Evolutionary conservation across 2,329 filamentous ascomycete genomes (phyloP).

Genomic region (Claviceps cyperi): DNA sequence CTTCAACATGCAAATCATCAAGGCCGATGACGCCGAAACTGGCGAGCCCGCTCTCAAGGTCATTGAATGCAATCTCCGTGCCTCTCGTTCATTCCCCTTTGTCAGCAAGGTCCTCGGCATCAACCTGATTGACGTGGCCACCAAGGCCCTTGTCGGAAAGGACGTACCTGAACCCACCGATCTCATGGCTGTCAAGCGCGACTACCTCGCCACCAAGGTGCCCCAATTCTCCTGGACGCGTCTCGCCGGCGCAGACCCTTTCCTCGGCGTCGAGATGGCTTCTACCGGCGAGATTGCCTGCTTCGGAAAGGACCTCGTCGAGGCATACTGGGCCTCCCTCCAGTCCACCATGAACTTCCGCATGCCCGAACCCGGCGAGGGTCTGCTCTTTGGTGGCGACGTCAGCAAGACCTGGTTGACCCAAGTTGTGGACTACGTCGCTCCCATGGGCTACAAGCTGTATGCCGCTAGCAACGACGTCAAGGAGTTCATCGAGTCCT

Average conservation of each 20-base stretch:
- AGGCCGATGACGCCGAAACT: conserved; percentile 63
- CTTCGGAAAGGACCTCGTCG: conserved; percentile 89
- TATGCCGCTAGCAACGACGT: conserved; percentile 71
- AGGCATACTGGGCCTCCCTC: conserved; percentile 93
- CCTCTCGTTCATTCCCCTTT: conserved; percentile 95
- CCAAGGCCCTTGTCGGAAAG: conserved; percentile 76
- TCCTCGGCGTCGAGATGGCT: conserved; percentile 95
- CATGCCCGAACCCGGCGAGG: conserved; percentile 84
- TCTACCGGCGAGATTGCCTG: conserved; percentile 97
- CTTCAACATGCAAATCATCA: conserved; percentile 99
- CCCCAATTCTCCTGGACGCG: conserved; percentile 98
- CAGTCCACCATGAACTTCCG: conserved; percentile 99
- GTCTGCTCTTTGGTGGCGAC: conserved; percentile 87
- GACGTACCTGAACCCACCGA: conserved; percentile 75
- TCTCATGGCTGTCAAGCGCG: conserved; percentile 75
- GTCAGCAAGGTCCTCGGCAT: conserved; percentile 91
- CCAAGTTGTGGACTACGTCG: conserved; percentile 71
- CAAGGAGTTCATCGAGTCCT: conserved; percentile 68
- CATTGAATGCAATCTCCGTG: conserved; percentile 95
- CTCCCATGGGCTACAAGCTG: conserved; percentile 86
- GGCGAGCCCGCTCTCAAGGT: conserved; percentile 74
- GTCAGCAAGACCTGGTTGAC: conserved; percentile 55
- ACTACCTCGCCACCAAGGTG: conserved; percentile 94
- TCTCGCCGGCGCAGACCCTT: conserved; percentile 90
- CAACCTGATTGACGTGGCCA: conserved; percentile 94